phyloP scores from a whole-genome alignment of 192 early-diverging fungal species.

The Coemansia umbellata region DNA sequence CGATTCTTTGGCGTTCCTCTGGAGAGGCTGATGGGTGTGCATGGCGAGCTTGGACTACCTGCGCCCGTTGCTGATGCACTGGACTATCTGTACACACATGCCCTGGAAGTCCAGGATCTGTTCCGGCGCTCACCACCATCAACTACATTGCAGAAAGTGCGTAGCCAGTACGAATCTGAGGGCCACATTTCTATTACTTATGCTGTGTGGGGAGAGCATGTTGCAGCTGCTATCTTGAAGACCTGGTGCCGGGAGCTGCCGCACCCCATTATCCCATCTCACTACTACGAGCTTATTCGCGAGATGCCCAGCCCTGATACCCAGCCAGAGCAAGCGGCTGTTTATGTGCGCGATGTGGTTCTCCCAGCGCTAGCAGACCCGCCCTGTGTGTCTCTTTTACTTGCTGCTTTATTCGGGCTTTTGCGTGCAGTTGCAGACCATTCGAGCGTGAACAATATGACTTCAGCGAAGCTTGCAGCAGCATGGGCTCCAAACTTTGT shows the following conservation, averaged over 20 bases:
- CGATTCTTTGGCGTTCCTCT: slow-evolving; percentile 75
- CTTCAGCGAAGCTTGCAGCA: slow-evolving; percentile 71
- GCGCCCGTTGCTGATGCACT: slow-evolving; percentile 69
- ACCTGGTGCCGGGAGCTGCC: slow-evolving; percentile 81
- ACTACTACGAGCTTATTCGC: slow-evolving; percentile 58
- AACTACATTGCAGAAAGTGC: slow-evolving; percentile 59
- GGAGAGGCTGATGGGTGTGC: slow-evolving; percentile 68
- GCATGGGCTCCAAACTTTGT: slow-evolving; percentile 89
- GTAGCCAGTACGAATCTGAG: slow-evolving; percentile 43
- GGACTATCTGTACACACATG: slow-evolving; percentile 62
- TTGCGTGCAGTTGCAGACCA: slow-evolving; percentile 67
- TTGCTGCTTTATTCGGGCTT: slow-evolving; percentile 66
- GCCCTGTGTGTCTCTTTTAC: slow-evolving; percentile 53
- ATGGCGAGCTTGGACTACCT: slow-evolving; percentile 74
- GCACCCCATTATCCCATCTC: slow-evolving; percentile 62
- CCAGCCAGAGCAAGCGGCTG: slow-evolving; percentile 31
- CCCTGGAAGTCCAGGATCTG: slow-evolving; percentile 75
- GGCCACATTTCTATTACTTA: slow-evolving; percentile 56
- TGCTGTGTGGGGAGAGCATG: slow-evolving; percentile 68
- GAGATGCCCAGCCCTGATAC: slow-evolving; percentile 42
- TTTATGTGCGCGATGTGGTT: slow-evolving; percentile 36
- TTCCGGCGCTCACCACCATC: slow-evolving; percentile 83
- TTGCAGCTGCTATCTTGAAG: slow-evolving; percentile 78
- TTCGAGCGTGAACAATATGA: slow-evolving; percentile 77
- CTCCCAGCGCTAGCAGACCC: slow-evolving; percentile 47